phyloP scores from a whole-genome alignment of 148 eudicot species.

The Fagopyrum homotropicum region DNA sequence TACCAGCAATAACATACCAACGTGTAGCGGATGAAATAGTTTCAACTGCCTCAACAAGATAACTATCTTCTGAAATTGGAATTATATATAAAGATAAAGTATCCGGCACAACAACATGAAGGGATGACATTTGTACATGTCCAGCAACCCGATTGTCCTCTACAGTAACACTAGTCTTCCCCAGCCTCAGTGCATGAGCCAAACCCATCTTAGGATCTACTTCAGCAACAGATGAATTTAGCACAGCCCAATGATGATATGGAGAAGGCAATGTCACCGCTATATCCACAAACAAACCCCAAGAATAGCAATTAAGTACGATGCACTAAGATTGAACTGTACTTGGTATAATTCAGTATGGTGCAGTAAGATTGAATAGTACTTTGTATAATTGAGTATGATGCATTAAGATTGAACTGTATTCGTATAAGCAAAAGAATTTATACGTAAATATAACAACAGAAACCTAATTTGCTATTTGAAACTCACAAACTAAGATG shows the following conservation, averaged over 20 bases:
- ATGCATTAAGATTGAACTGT: not conserved
- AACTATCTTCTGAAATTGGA: slow-evolving; percentile 58
- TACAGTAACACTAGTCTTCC: slow-evolving; percentile 59
- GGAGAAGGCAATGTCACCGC: slow-evolving; percentile 76
- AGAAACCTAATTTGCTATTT: not conserved
- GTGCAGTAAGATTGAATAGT: not conserved
- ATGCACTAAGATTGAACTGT: not conserved
- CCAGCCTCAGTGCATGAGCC: slow-evolving; percentile 48
- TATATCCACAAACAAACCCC: slow-evolving; percentile 20
- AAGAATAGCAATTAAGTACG: not conserved
- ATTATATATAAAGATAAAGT: slow-evolving; percentile 42
- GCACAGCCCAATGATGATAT: slow-evolving; percentile 63
- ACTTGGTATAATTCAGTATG: not conserved
- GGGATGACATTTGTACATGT: slow-evolving; percentile 65
- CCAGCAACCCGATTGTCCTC: slow-evolving; percentile 89
- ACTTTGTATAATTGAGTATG: not conserved
- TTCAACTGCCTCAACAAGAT: slow-evolving; percentile 40
- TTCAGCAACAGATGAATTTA: slow-evolving; percentile 60
- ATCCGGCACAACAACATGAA: slow-evolving; percentile 81
- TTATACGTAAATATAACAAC: not conserved
- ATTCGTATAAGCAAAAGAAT: not conserved
- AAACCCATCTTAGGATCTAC: slow-evolving; percentile 51
- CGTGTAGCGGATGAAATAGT: slow-evolving; percentile 52
- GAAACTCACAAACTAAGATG: not conserved
- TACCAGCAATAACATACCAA: slow-evolving; percentile 66